Conservation (phyloP, 805 yeast species). For the Candida cerambycidarum region DNA sequence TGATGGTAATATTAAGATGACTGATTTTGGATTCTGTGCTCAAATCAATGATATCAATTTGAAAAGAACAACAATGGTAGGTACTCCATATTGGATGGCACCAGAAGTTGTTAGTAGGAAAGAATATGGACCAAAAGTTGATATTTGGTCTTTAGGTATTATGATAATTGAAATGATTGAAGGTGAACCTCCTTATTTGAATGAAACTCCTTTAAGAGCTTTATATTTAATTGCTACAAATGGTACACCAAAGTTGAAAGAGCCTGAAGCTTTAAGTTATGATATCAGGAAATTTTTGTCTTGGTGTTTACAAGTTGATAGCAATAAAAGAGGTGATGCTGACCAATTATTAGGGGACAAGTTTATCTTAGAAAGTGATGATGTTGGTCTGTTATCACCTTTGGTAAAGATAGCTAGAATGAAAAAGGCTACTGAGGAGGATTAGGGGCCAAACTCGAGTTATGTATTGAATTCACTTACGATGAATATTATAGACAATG, state of each 20-base stretch:
- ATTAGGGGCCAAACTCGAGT: no score
- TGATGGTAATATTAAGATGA: slow-evolving; percentile 86
- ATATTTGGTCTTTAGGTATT: slow-evolving; percentile 96
- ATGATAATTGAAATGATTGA: slow-evolving; percentile 99
- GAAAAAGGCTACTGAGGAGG: slow-evolving; percentile 49
- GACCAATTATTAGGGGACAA: slow-evolving; percentile 65
- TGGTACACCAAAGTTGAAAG: slow-evolving; percentile 92
- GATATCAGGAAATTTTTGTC: slow-evolving; percentile 68
- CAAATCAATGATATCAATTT: slow-evolving; percentile 59
- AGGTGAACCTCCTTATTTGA: slow-evolving; percentile 97
- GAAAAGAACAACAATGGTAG: slow-evolving; percentile 97
- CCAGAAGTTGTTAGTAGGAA: slow-evolving; percentile 96
- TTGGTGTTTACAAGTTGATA: slow-evolving; percentile 79
- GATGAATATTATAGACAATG: no score
- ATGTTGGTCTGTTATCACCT: slow-evolving; percentile 63
- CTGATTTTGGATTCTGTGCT: slow-evolving; percentile 97
- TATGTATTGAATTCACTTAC: no score
- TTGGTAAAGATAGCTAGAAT: slow-evolving; percentile 70
- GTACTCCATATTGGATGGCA: slow-evolving; percentile 99
- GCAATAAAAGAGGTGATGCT: slow-evolving; percentile 78
- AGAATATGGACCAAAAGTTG: slow-evolving; percentile 96
- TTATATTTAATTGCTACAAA: slow-evolving; percentile 91
- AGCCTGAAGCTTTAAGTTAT: slow-evolving; percentile 75
- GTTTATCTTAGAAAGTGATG: slow-evolving; percentile 63
- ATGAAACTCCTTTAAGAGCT: slow-evolving; percentile 94